Percentiles rank a stretch among this genome's conserved stretches.
These are phyloP conservation scores for Zasmidium citrigriseum DNA, from an alignment of 2,329 filamentous ascomycete species.

Conservation along the genomic window DNA sequence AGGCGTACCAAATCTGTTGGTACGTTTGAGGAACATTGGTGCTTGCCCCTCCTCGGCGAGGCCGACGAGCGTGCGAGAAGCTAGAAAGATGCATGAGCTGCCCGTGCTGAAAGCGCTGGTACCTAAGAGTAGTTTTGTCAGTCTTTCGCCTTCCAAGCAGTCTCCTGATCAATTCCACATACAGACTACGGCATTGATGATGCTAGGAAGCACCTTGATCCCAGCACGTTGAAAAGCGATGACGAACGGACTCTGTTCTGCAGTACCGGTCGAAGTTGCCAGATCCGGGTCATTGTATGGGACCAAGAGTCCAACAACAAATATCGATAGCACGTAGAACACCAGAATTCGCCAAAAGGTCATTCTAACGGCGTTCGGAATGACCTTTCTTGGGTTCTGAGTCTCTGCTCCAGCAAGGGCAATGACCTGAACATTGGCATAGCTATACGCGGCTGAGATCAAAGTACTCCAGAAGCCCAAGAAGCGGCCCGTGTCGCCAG, in stretches of 20 bases:
- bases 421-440: conserved; percentile 19
- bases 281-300: conserved; percentile 33
- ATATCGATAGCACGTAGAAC: conserved; percentile 31
- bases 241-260: conserved; percentile 62
- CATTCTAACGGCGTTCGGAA: conserved; percentile 35
- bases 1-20: conserved; percentile 18
- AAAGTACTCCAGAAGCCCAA: conserved; percentile 20
- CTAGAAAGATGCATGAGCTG: conserved; percentile 63
- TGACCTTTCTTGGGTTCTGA: conserved; percentile 50
- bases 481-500: conserved; percentile 24
- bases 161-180: neutral
- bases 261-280: conserved; percentile 32
- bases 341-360: conserved; percentile 37
- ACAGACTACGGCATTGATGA: conserved; percentile 71
- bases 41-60: conserved; percentile 53
- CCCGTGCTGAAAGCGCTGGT: conserved; percentile 19
- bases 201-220: conserved; percentile 60
- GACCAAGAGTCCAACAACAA: conserved; percentile 33
- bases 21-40: conserved; percentile 50
- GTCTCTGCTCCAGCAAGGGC: conserved; percentile 19
- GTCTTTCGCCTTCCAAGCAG: too few species aligned
- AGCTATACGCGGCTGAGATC: conserved; percentile 16
- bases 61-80: conserved; percentile 51
- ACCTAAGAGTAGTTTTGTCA: neutral
- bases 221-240: conserved; percentile 64